Evolutionary conservation across 164 flowering plant species (phyloP), one percentile per base, ranked within the genome.

Genomic region (Piper betle): DNA sequence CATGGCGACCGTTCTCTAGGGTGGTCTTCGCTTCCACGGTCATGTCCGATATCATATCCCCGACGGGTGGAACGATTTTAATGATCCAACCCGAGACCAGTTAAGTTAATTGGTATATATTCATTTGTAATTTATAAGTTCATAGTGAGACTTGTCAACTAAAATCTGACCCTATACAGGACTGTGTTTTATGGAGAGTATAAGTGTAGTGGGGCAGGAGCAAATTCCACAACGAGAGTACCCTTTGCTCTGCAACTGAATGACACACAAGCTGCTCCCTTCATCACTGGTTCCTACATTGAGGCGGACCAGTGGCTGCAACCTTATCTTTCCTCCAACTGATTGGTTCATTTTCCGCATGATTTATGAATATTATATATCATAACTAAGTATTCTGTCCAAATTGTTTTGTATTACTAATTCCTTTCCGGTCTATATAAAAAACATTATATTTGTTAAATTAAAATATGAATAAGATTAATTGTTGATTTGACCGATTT

Each of bases 1-100:
- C 99, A 7, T 93, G 99, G 99, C 53, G 86, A 64, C 94, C 99
- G 3, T 93, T 75, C 65, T 89, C 99, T 4, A 82, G 86, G 0
- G 96, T 86, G 2, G 67, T 90, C 10, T 93, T 84, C 59, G 83
- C 88, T 4, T 70, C 59, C 71, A 77, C 94, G 0, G 42, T 64
- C 69, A 82, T 90, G 92, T 48, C 94, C n/a, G 87, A 85, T 58
- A 82, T 93, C 62, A 86, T 93, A 20, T 78, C 94, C 1, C 99
- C 0, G 94, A 93, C 50, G 99, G 99, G 6, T 93, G 99, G 99
- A 90, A 83, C 70, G 88, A 93, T 71, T 83, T 84, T 66, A 84
- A 84, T 66, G 96, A 89, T 50, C 85, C 86, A 7, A 52, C 84
- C 0, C 77, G 93, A 71, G 98, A 93, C 71, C 84, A 75, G 98